A percentile compares a stretch with the other conserved stretches of the same genome.
phyloP scores from a whole-genome alignment of 257 asterid genomes.

The Nicotiana noctiflora region DNA sequence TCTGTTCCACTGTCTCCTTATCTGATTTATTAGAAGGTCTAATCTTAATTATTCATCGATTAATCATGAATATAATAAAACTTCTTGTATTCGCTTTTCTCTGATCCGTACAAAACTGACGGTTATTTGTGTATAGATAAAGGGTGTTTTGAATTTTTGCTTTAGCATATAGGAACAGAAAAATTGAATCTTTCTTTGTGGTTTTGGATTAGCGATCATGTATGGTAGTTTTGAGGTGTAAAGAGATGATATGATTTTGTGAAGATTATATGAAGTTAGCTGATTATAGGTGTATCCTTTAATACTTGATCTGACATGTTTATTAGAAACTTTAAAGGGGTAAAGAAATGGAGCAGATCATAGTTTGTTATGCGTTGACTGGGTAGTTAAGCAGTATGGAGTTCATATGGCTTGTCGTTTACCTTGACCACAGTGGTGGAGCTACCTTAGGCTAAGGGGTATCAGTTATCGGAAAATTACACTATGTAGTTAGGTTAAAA shows the following conservation, averaged over 20 bases:
- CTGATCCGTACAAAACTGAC: neutral
- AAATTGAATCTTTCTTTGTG: neutral
- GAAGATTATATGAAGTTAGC: neutral
- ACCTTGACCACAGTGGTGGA: neutral
- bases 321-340: neutral
- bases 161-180: neutral
- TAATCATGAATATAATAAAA: neutral
- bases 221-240: neutral
- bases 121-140: neutral
- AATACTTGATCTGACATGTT: neutral
- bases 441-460: no score
- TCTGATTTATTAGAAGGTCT: neutral
- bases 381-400: neutral
- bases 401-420: neutral
- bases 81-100: neutral
- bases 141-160: neutral
- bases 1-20: neutral
- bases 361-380: neutral
- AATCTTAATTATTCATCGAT: neutral
- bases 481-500: no score
- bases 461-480: no score
- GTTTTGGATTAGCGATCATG: neutral
- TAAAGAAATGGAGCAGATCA: neutral
- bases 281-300: neutral
- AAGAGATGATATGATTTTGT: neutral